A percentile compares a stretch with the other conserved stretches of the same genome.
Evolutionary conservation across 2,329 filamentous ascomycete species (phyloP).

Genomic region (Teratosphaeria zuluensis): DNA sequence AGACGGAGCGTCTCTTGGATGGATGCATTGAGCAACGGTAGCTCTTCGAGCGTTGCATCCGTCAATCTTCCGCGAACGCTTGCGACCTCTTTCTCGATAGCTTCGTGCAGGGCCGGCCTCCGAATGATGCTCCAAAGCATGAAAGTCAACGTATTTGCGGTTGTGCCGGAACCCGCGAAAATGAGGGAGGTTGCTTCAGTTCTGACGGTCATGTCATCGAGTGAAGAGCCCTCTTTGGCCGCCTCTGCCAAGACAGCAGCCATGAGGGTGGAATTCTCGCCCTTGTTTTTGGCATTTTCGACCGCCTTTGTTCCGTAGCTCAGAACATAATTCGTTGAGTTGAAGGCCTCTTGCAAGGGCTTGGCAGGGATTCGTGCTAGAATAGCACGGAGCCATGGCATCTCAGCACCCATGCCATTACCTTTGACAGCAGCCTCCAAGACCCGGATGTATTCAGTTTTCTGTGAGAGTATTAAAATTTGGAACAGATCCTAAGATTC

Average conservation of each 20-base stretch:
- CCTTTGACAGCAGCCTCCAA: conserved; percentile 22
- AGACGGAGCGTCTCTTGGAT: conserved; percentile 23
- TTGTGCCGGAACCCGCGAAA: conserved; percentile 25
- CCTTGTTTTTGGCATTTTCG: conserved; percentile 12
- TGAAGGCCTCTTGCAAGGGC: conserved; percentile 12
- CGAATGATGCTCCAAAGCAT: conserved; percentile 20
- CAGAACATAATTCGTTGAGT: conserved; percentile 11
- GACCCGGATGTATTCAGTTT: conserved; percentile 21
- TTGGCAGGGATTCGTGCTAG: conserved; percentile 15
- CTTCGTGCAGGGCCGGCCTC: conserved; percentile 8
- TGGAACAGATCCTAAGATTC: background rate
- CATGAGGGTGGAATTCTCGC: conserved; percentile 16
- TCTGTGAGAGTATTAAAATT: conserved; percentile 6
- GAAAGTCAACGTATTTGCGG: conserved; percentile 22
- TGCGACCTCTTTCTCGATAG: conserved; percentile 18
- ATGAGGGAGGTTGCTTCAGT: conserved; percentile 20
- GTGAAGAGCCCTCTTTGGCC: conserved; percentile 14
- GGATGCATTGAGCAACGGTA: conserved; percentile 16
- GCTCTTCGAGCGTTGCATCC: conserved; percentile 14
- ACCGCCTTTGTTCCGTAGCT: conserved; percentile 17
- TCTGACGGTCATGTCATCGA: conserved; percentile 20
- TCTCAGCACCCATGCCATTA: conserved; percentile 24
- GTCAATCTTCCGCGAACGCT: conserved; percentile 9
- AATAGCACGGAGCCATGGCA: conserved; percentile 20
- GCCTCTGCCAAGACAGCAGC: conserved; percentile 18